These are phyloP conservation scores for Clarireedia hainanense DNA, from an alignment of 2,329 filamentous ascomycete species.

Conservation along the genomic window DNA sequence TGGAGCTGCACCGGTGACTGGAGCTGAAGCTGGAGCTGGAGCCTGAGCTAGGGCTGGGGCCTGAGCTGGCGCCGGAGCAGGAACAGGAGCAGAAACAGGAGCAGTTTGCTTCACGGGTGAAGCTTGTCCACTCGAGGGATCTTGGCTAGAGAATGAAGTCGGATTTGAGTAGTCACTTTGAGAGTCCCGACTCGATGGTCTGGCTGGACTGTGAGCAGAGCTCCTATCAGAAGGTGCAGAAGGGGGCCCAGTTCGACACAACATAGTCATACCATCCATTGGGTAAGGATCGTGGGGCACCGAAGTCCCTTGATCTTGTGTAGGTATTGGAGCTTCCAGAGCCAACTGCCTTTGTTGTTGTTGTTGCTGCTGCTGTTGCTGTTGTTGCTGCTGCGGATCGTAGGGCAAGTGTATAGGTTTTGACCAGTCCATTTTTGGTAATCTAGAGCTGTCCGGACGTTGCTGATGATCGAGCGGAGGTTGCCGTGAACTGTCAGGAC, in stretches of 20 bases:
- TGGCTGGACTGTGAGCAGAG: constrained; percentile 56
- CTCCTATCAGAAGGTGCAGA: constrained; percentile 63
- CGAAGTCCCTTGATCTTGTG: constrained; percentile 51
- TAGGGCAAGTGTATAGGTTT: constrained; percentile 10
- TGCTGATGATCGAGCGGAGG: constrained; percentile 16
- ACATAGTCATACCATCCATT: constrained; percentile 94
- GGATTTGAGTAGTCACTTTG: constrained; percentile 86
- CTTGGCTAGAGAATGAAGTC: constrained; percentile 81
- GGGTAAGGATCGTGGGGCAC: constrained; percentile 92
- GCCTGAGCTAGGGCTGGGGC: not conserved
- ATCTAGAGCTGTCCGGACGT: constrained; percentile 8
- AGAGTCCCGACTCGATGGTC: constrained; percentile 79
- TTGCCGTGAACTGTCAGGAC: constrained; percentile 13
- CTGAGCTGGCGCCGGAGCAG: too few relatives aligned
- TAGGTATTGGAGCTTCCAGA: constrained; percentile 44
- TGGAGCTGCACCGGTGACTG: constrained; percentile 9
- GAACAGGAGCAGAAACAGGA: constrained; percentile 9
- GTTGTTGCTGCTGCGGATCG: constrained; percentile 2
- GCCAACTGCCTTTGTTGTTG: constrained; percentile 15
- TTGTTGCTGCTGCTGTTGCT: not conserved
- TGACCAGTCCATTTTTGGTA: constrained; percentile 9
- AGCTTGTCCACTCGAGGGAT: constrained; percentile 63
- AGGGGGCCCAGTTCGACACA: constrained; percentile 70
- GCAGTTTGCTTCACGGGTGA: constrained; percentile 61
- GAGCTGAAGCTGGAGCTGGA: too few relatives aligned